Conservation (phyloP, 1,139 yeast species). For the Candida frijolesensis region DNA sequence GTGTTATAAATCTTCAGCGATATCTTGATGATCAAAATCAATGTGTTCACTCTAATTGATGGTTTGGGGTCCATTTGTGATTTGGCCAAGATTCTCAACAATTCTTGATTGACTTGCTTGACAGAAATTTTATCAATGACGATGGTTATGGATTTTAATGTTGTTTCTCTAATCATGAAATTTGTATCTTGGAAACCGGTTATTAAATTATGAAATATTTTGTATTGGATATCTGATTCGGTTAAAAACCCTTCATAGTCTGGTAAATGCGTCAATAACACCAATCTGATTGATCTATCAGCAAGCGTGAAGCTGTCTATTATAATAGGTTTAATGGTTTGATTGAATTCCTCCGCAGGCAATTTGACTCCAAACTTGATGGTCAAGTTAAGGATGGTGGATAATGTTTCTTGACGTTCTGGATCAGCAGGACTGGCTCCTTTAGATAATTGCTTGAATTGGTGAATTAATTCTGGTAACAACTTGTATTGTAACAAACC, state of each 20-base stretch:
- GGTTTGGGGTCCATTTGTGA: slow-evolving; percentile 85
- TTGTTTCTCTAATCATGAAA: slow-evolving; percentile 75
- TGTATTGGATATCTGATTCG: slow-evolving; percentile 66
- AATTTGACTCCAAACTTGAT: slow-evolving; percentile 47
- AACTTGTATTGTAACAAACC: slow-evolving; percentile 64
- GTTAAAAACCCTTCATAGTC: slow-evolving; percentile 53
- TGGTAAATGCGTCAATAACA: slow-evolving; percentile 66
- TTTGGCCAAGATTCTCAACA: slow-evolving; percentile 79
- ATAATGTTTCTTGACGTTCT: slow-evolving; percentile 41
- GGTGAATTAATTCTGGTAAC: slow-evolving; percentile 63
- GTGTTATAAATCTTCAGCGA: slow-evolving; percentile 61
- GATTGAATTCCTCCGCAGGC: slow-evolving; percentile 40
- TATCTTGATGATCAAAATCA: slow-evolving; percentile 72
- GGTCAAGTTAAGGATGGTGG: slow-evolving; percentile 49
- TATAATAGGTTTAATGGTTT: slow-evolving; percentile 62
- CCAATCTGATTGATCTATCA: slow-evolving; percentile 77
- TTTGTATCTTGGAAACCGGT: slow-evolving; percentile 89
- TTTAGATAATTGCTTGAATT: slow-evolving; percentile 31
- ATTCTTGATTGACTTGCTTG: slow-evolving; percentile 84
- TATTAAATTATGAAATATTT: slow-evolving; percentile 65
- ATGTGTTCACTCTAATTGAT: slow-evolving; percentile 83
- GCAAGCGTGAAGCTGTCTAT: slow-evolving; percentile 63
- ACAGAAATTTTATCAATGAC: slow-evolving; percentile 71
- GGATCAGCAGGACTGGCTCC: slow-evolving; percentile 27
- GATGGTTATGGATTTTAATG: slow-evolving; percentile 68